These are phyloP conservation scores for Trichoderma virens DNA, from an alignment of 495 filamentous ascomycete species.

Conservation along the genomic window DNA sequence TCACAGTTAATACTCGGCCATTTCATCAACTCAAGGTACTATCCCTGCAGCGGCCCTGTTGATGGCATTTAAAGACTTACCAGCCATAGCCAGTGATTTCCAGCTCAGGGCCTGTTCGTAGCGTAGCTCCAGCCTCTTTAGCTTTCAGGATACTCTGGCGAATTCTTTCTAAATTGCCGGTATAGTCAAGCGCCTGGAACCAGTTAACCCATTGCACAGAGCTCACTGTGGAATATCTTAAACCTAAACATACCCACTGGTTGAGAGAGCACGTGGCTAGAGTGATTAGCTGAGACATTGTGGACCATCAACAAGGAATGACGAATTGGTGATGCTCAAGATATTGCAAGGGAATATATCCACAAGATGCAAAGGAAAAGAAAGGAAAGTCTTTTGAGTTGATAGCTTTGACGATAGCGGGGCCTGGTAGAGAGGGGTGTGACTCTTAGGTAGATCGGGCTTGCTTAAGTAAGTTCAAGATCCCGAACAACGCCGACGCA, in stretches of 20 bases:
- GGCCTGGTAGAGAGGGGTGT: no score
- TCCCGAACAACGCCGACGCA: neutral
- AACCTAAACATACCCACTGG: no score
- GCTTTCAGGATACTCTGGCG: conserved; percentile 56
- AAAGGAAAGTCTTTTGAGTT: no score
- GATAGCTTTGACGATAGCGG: no score
- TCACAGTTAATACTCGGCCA: conserved; percentile 33
- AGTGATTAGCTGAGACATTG: conserved; percentile 7
- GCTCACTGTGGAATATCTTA: no score
- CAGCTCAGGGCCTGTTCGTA: conserved; percentile 52
- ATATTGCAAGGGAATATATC: neutral
- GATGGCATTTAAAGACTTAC: neutral
- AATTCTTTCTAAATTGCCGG: conserved; percentile 60
- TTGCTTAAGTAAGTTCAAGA: neutral
- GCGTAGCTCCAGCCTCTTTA: conserved; percentile 51
- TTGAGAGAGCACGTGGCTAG: conserved; percentile 9
- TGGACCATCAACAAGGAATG: neutral
- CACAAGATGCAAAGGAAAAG: no score
- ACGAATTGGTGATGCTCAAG: no score
- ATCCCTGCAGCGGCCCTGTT: neutral
- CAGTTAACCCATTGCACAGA: no score
- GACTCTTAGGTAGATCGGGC: no score
- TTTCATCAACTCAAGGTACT: neutral
- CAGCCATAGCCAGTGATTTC: conserved; percentile 37
- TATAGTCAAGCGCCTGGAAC: conserved; percentile 59